These are phyloP conservation scores for Wickerhamomyces subpelliculosus DNA, from an alignment of 805 yeast species.

Conservation along the genomic window DNA sequence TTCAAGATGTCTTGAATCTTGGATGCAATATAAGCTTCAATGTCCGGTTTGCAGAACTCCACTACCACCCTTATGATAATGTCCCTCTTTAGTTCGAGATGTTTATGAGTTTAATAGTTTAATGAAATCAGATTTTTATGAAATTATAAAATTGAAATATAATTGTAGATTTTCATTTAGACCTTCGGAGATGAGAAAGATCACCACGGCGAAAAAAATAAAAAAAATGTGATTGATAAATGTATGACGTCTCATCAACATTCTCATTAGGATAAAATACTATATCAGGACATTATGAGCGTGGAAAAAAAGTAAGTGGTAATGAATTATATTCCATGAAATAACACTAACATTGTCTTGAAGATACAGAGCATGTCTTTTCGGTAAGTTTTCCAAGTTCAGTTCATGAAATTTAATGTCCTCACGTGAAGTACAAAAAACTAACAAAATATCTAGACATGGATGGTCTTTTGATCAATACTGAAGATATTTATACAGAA, in stretches of 20 bases:
- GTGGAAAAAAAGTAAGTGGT: too few relatives aligned
- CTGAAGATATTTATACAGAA: slow-evolving; percentile 87
- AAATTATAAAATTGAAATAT: too few relatives aligned
- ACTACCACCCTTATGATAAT: slow-evolving; percentile 64
- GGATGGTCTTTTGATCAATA: slow-evolving; percentile 92
- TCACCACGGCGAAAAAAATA: too few relatives aligned
- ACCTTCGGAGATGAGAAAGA: too few relatives aligned
- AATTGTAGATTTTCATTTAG: too few relatives aligned
- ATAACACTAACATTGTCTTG: background rate
- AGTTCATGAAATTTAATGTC: background rate
- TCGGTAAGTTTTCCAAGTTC: slow-evolving; percentile 38
- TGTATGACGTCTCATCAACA: too few relatives aligned
- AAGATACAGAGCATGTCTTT: slow-evolving; percentile 56
- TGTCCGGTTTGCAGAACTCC: slow-evolving; percentile 90
- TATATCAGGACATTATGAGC: too few relatives aligned
- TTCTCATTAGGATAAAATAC: too few relatives aligned
- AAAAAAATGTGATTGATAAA: too few relatives aligned
- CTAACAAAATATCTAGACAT: slow-evolving; percentile 41
- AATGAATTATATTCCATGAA: background rate
- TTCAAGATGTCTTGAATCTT: slow-evolving; percentile 76
- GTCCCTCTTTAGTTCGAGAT: too few relatives aligned
- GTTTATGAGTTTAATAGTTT: too few relatives aligned
- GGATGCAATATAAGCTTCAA: slow-evolving; percentile 91
- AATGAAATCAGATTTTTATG: too few relatives aligned
- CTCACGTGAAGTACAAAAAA: background rate